Evolutionary conservation across 192 early-diverging fungal species (phyloP).

Genomic region (Spizellomyces punctatus): DNA sequence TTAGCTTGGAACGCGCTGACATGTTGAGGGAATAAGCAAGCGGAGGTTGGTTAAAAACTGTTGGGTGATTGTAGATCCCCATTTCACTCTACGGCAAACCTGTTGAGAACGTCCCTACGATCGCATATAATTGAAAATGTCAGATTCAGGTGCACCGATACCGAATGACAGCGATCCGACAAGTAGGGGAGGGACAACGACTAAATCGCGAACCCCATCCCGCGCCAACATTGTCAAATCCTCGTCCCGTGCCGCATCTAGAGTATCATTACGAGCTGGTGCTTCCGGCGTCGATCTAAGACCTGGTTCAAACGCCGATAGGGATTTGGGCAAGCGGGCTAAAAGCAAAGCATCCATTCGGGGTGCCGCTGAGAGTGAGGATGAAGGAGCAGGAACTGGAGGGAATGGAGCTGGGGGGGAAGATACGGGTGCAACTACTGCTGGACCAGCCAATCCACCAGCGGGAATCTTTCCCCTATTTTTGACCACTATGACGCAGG

Average conservation of each 20-base stretch:
- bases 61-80: too few species aligned
- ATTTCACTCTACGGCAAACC: too few species aligned
- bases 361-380: not conserved
- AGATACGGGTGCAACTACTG: slow-evolving; percentile 3
- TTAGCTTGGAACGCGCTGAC: too few species aligned
- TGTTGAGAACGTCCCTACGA: too few species aligned
- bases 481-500: slow-evolving; percentile 54
- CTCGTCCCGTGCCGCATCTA: slow-evolving; percentile 24
- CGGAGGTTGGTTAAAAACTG: too few species aligned
- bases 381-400: not conserved
- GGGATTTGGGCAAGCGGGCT: not conserved
- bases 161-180: not conserved
- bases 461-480: slow-evolving; percentile 56
- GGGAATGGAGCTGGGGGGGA: not conserved
- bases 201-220: slow-evolving; percentile 17
- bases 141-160: too few species aligned
- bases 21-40: too few species aligned
- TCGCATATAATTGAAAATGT: too few species aligned
- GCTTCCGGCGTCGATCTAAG: slow-evolving; percentile 4
- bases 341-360: not conserved
- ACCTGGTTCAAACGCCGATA: not conserved
- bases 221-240: slow-evolving; percentile 22
- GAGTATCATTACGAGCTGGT: slow-evolving; percentile 7
- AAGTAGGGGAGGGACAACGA: not conserved
- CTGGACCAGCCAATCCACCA: slow-evolving; percentile 15